These are phyloP conservation scores for Austropuccinia psidii DNA, from an alignment of 1,284 basidiomycete species.

Conservation along the genomic window DNA sequence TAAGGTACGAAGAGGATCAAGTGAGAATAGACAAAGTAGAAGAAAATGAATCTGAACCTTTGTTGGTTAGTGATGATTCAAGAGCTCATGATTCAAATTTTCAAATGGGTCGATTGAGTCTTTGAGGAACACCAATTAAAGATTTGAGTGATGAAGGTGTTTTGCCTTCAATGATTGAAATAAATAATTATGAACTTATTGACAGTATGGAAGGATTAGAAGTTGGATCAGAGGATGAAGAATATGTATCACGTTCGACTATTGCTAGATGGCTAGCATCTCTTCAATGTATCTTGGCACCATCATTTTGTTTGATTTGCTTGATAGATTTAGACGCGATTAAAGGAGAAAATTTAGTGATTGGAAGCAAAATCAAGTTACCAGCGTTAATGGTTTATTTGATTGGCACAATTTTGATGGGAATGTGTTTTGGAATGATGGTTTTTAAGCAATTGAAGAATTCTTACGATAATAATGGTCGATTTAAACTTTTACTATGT, in stretches of 20 bases:
- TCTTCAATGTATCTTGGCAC: not conserved
- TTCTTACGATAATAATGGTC: not conserved
- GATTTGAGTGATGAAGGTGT: conserved; percentile 44
- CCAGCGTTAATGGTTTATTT: not conserved
- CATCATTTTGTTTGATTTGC: not conserved
- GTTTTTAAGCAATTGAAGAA: not conserved
- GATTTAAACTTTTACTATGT: conserved; percentile 59
- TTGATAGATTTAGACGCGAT: not conserved
- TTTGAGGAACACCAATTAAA: conserved; percentile 41
- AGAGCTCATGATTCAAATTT: no score
- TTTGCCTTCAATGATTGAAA: no score
- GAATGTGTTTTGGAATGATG: not conserved
- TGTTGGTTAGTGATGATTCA: no score
- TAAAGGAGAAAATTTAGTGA: no score
- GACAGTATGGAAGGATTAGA: no score
- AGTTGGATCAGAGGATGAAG: no score
- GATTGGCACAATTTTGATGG: not conserved
- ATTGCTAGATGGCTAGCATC: not conserved
- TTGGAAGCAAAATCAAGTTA: no score
- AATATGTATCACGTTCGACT: not conserved
- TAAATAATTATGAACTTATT: no score
- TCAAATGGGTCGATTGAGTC: no score
- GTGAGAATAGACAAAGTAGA: conserved; percentile 40
- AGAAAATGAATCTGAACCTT: conserved; percentile 35
- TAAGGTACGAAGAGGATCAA: conserved; percentile 41